Base-by-base conservation (phyloP, 139 green algal species). In the Chlorella sorokiniana region DNA sequence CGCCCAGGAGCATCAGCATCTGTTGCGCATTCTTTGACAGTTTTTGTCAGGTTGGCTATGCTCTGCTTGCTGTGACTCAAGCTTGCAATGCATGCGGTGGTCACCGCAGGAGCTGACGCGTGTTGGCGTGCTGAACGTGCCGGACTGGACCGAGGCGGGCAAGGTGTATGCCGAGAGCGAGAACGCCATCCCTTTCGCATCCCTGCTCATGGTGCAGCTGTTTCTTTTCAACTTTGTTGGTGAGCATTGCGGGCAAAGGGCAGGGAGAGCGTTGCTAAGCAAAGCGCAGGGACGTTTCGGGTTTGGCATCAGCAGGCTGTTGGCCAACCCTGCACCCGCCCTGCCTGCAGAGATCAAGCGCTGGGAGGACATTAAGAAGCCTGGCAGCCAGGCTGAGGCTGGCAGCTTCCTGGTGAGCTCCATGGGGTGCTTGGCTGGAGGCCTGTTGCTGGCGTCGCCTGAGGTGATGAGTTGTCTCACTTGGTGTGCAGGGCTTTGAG, bases 141-240 rank as follows among this genome's bases (percentile, higher is more conserved):
- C 95, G 18, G 86, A 93, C 69, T 98, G 93, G 93, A 96, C 92
- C 67, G 90, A 96, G 6, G 93, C 93, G n/a, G 94, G 93, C 85
- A 91, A 94, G 86, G 89, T 93, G 31, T 88, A 87, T 33, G 51
- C 68, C 6, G 82, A 92, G 76, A 85, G 52, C 44, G 84, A 40
- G 72, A 79, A 63, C 59, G 75, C 69, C 45, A 89, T 90, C 65
- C 84, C 84, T 38, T 87, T 88, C 68, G 18, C 45, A 69, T 81
- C 89, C n/a, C 85, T 96, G 79, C 71, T 96, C 18, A 87, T 87
- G 41, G 85, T 94, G 35, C 83, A 94, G 89, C 61, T 96, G 31
- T 90, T 95, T 86, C 76, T 96, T 73, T 91, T 84, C 83, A 88
- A 91, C 87, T 98, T 95, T 82, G 94, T 95, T 71, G 65, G 65